Conservation (phyloP, 83 land plant genomes). For the Thuja plicata region DNA sequence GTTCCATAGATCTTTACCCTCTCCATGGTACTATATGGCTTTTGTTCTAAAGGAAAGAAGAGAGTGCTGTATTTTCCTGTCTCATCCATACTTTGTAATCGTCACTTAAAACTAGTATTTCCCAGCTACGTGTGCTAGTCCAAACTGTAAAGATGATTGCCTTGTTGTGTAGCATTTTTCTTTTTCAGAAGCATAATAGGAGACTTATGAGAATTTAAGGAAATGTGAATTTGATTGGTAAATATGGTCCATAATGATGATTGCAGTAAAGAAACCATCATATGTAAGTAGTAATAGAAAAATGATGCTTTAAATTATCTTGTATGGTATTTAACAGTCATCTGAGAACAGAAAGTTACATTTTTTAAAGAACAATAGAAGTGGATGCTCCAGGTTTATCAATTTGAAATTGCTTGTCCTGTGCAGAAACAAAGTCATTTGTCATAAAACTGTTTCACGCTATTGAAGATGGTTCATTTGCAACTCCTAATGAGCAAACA, state of each 20-base stretch:
- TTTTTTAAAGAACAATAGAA: neutral
- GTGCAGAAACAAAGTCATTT: slow-evolving; percentile 56
- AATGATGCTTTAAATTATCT: neutral
- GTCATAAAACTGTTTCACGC: slow-evolving; percentile 50
- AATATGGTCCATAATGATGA: neutral
- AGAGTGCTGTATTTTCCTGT: neutral
- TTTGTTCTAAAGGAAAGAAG: neutral
- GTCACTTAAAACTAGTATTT: neutral
- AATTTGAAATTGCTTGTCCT: neutral
- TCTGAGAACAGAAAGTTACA: neutral
- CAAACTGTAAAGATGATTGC: neutral
- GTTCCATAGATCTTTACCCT: neutral
- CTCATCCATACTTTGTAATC: neutral
- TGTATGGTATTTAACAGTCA: neutral
- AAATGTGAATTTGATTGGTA: neutral
- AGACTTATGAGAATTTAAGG: neutral
- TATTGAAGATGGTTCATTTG: slow-evolving; percentile 62
- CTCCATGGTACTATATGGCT: neutral
- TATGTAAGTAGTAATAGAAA: neutral
- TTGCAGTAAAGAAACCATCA: neutral
- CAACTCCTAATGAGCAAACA: slow-evolving; percentile 20
- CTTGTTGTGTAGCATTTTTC: neutral
- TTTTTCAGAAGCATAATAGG: neutral
- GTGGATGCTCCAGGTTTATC: neutral
- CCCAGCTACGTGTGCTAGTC: neutral